Evolutionary conservation across 2,329 filamentous ascomycete genomes (phyloP), one percentile per base, ranked within the genome.

Genomic region (Xylaria sp.): DNA sequence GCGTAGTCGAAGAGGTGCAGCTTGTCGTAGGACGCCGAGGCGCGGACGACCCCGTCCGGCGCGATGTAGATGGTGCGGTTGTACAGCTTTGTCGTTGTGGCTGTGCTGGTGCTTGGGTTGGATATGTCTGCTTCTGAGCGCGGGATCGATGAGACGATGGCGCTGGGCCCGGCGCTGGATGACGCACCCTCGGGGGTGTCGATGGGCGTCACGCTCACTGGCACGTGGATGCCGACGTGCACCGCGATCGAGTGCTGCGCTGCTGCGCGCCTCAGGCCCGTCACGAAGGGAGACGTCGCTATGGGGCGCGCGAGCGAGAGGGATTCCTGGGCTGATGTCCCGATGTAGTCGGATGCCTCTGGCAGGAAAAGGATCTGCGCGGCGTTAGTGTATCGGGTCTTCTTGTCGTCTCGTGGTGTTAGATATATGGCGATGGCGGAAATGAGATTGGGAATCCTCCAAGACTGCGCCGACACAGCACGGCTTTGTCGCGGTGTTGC

Each of bases 311-410:
- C 92, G 9, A 97, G 87, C 4, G 85, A 82, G 8, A 93, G 77
- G 0, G 89, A 90, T 70, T 93, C 88, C 10, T 85, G 75, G 2
- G 88, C 81, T 0, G 87, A 88, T 1, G 84, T 81, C 19, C 87
- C 90, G 70, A 97, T 93, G 80, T 97, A 97, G 79, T 97, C 93
- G 58, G 87, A 87, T 23, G 94, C 94, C 83, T 97, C 94, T 11
- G 94, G 94, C 54, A 97, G 88, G 79, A 98, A 97, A 51, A 97
- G 85, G 17, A 90, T 87, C 85, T 91, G 64, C 3, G 27, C 17
- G 17, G 23, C 49, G 35, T 29, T 31, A n/a, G 11, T 9, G 19
- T 33, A 25, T 54, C 57, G 66, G 58, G 67, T 17, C 15, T 65
- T 56, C 17, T 19, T 29, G 7, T 27, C 3, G n/a, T 31, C n/a